A percentile compares a stretch with the other conserved stretches of the same genome.
phyloP scores from a whole-genome alignment of 805 yeast species.

The Kuraishia capsulata region DNA sequence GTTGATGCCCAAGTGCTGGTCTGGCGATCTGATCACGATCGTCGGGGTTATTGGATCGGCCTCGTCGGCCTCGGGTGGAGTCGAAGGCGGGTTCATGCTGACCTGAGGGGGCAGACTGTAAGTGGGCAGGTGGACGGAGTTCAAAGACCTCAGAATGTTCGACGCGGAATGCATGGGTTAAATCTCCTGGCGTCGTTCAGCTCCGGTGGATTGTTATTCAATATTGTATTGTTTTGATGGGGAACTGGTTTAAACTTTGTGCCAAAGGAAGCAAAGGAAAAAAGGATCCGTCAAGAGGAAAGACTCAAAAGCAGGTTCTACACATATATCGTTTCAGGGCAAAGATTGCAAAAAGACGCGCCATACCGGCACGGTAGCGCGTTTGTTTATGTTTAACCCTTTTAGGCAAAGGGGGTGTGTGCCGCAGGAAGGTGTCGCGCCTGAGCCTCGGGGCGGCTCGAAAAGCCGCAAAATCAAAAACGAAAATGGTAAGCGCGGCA shows the following conservation, averaged over 20 bases:
- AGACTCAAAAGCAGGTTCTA: not conserved
- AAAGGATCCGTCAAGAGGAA: not conserved
- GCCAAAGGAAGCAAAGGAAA: not conserved
- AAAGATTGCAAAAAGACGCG: not conserved
- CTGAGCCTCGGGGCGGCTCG: too few relatives aligned
- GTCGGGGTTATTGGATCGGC: not conserved
- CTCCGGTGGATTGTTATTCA: not conserved
- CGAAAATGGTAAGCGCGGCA: too few relatives aligned
- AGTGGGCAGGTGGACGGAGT: slow-evolving; percentile 5
- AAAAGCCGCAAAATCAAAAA: too few relatives aligned
- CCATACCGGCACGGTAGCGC: not conserved
- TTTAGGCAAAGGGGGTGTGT: too few relatives aligned
- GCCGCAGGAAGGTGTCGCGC: too few relatives aligned
- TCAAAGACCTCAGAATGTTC: slow-evolving; percentile 5
- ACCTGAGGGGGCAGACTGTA: not conserved
- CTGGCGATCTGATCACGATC: not conserved
- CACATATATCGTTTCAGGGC: not conserved
- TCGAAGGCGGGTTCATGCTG: not conserved
- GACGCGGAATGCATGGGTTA: not conserved
- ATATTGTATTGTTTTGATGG: too few relatives aligned
- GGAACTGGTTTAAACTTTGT: too few relatives aligned
- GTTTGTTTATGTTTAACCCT: not conserved
- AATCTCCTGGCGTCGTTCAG: too few relatives aligned
- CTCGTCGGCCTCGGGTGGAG: slow-evolving; percentile 2
- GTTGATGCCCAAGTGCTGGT: not conserved